phyloP scores from a whole-genome alignment of 2,329 filamentous ascomycete species.

The Cercospora canescens region DNA sequence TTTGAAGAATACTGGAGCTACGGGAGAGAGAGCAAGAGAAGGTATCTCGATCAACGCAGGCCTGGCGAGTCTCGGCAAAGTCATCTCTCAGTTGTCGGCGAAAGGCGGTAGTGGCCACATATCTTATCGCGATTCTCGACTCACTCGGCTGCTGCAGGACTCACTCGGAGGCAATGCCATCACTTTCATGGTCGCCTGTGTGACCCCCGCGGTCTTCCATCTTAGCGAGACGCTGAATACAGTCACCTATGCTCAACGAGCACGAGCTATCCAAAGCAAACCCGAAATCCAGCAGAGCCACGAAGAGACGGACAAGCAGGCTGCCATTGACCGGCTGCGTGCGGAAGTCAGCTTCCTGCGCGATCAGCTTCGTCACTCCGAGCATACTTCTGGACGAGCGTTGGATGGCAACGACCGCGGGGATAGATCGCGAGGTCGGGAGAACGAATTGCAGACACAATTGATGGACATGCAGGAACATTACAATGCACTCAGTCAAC shows the following conservation, averaged over 20 bases:
- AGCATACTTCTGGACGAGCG: slow-evolving; percentile 62
- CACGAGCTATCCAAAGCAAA: slow-evolving; percentile 95
- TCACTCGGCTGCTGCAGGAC: slow-evolving; percentile 92
- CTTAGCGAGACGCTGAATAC: slow-evolving; percentile 97
- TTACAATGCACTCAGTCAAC: slow-evolving; percentile 85
- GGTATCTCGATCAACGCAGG: slow-evolving; percentile 98
- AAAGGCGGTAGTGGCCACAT: slow-evolving; percentile 85
- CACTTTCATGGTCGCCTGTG: slow-evolving; percentile 99
- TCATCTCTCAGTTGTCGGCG: slow-evolving; percentile 96
- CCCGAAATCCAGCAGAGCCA: slow-evolving; percentile 87
- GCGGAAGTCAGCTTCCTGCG: slow-evolving; percentile 91
- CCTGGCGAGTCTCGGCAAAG: slow-evolving; percentile 90
- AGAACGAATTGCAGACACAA: slow-evolving; percentile 88
- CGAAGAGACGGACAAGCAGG: slow-evolving; percentile 92
- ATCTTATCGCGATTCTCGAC: slow-evolving; percentile 96
- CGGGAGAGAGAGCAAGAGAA: slow-evolving; percentile 90
- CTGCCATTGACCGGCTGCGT: slow-evolving; percentile 87
- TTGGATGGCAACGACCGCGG: slow-evolving; percentile 67
- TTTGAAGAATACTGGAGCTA: slow-evolving; percentile 93
- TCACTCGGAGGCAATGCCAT: slow-evolving; percentile 95
- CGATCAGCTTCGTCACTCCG: slow-evolving; percentile 87
- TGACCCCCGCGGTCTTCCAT: slow-evolving; percentile 95
- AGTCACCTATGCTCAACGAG: slow-evolving; percentile 91
- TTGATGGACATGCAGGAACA: slow-evolving; percentile 91
- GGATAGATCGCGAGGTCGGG: slow-evolving; percentile 59